Base-by-base conservation (phyloP, 176 grass and related monocot genomes). In the Oryza brachyantha region DNA sequence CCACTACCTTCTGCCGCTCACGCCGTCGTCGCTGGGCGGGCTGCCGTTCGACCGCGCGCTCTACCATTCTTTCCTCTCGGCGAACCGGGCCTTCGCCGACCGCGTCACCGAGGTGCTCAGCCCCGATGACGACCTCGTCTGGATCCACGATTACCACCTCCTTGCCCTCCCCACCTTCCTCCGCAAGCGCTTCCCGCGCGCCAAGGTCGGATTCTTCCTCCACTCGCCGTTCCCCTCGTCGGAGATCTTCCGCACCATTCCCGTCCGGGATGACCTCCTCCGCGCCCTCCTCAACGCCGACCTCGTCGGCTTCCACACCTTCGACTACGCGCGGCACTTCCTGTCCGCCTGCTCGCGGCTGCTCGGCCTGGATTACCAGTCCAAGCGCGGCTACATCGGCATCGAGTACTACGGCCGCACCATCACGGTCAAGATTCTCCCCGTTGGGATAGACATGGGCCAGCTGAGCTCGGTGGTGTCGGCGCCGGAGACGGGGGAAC, bases 101-200 rank as follows among this genome's bases (percentile, higher is more conserved):
- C 87, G 95, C 32, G 60, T 97, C 27, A 97, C 90, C 12, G 95
- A 97, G 87, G 75, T 97, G 21, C 91, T 97, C 40, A 58, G 61
- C 66, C 89, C 95, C 54, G 95, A 97, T 46, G 91, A 92, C 10
- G 94, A 97, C 86, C 78, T 90, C 63, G 94, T 97, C 54, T 97
- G 94, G 94, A 87, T 97, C 84, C 94, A 97, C 52, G 94, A 97
- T 35, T 97, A 97, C 81, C 94, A 97, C 86, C 91, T 97, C 60
- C 86, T 97, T 7, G 91, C 88, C 42, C 81, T 97, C 17, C 94
- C 94, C 19, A 94, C 94, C 78, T 97, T 94, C 79, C 91, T 97
- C 41, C 92, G 95, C 65, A 92, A 92, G 81, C 87, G 95, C 14
- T 97, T 88, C 79, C 92, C 87, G 19, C 83, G 91, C 29, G 87